Evolutionary conservation across 768 basidiomycete species (phyloP), one percentile per base, ranked within the genome.

Genomic region (Cytidiella melzeri): DNA sequence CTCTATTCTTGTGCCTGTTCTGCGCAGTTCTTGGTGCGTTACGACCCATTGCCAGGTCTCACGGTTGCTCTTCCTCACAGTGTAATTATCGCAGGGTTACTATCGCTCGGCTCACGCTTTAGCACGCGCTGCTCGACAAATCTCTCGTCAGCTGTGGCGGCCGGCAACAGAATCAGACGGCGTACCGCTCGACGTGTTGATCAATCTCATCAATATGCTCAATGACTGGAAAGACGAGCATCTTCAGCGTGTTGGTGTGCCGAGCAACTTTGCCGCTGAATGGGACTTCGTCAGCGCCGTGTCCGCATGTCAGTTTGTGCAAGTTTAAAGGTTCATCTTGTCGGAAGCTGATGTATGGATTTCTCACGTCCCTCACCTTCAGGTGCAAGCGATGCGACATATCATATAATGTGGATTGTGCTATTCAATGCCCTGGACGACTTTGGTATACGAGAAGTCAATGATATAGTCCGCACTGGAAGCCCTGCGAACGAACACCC

Each of bases 231-330:
- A 86, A 52, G 83, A 86, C 25, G 70, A 82, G 30, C 84, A 85
- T 60, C 75, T 96, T 28, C 75, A 74, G 37, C 73, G 76, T 41
- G 89, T 95, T 24, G 92, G 93, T 21, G 92, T 94, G 34, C 92
- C 93, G 9, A 80, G 77, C 47, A 85, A 87, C 62, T 87, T 91
- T 64, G 82, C 84, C 48, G 79, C 80, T 1, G 80, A 84, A 52
- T 95, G 93, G 92, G 91, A 96, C 59, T 97, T 95, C 58, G 81
- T 93, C 40, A 75, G 76, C 19, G 83, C 81, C n/a, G 79, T 84
- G 20, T 77, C 77, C 10, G 79, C 80, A 10, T 83, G 81, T 77
- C 52, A 55, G 77, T 62, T n/a, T n/a, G n/a, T n/a, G n/a, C n/a
- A n/a, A n/a, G n/a, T n/a, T n/a, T n/a, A n/a, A n/a, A n/a, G n/a